Evolutionary conservation across 2,329 filamentous ascomycete genomes (phyloP), one percentile per base, ranked within the genome.

Genomic region (Dactylellina cionopaga): DNA sequence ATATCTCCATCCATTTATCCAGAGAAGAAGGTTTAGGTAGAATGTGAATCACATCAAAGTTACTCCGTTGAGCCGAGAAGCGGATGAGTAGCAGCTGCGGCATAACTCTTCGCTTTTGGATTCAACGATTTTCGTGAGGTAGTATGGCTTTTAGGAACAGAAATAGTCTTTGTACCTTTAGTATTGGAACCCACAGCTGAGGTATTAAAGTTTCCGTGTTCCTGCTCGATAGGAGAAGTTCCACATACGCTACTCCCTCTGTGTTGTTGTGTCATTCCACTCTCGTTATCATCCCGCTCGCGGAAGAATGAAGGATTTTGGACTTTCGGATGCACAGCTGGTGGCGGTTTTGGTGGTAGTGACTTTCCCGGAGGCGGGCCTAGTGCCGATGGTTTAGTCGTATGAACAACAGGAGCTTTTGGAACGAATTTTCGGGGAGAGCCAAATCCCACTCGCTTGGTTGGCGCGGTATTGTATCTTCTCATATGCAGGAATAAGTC

Each of bases 381-480:
- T 2, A 9, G n/a, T n/a, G n/a, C n/a, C 22, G 11, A 13, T 2
- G 24, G 9, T 17, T 25, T 11, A 47, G 44, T 3, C 4, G 9
- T 13, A n/a, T n/a, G 7, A n/a, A 5, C 17, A 41, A 41, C 17
- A 10, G 37, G 6, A 17, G 17, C n/a, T 5, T 19, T 29, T 27
- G n/a, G 9, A 11, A 11, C 11, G 29, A 27, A 7, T 1, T 27
- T 47, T 29, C 37, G 6, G 17, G 37, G 37, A 41, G 9, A 9
- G 3, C 37, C 49, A 10, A 41, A 55, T 17, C 33, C 51, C 33
- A 27, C 15, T 29, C 31, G 13, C 10, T 27, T 49, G 4, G 29
- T 22, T 11, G 56, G 56, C 6, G 43, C 58, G 6, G 44, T 63
- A 15, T 54, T 63, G 58, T 54, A 24, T 33, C 25, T 35, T 29